These are phyloP conservation scores for Quercus tomentella DNA, from an alignment of 331 rosid species.

Conservation along the genomic window DNA sequence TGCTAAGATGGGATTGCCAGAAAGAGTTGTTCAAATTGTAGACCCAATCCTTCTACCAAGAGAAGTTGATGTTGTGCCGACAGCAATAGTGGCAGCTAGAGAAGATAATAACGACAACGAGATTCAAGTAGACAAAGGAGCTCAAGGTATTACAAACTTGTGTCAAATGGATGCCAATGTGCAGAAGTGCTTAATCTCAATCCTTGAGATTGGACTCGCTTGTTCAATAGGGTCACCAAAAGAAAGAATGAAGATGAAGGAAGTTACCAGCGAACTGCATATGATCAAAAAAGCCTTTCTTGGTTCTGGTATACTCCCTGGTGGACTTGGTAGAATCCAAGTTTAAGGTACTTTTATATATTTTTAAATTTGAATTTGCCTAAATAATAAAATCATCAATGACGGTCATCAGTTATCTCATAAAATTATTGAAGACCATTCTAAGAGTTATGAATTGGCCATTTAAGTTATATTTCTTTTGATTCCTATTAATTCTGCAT, in stretches of 20 bases:
- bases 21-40: background rate
- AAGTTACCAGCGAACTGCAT: background rate
- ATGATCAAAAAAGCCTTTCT: background rate
- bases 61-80: background rate
- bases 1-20: conserved; percentile 13
- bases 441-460: too few species aligned
- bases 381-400: too few species aligned
- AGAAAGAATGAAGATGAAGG: background rate
- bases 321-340: too few species aligned
- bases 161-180: background rate
- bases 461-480: too few species aligned
- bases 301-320: too few species aligned
- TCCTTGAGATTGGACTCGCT: background rate
- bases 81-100: background rate
- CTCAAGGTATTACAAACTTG: background rate
- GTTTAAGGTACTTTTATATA: too few species aligned
- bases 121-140: background rate
- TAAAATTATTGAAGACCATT: too few species aligned
- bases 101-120: background rate
- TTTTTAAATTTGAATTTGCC: too few species aligned
- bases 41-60: conserved; percentile 4
- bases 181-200: background rate
- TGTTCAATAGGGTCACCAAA: background rate
- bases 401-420: too few species aligned
- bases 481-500: too few species aligned